Evolutionary conservation across 2,329 filamentous ascomycete genomes (phyloP).

Genomic region (Arthroderma sp.): DNA sequence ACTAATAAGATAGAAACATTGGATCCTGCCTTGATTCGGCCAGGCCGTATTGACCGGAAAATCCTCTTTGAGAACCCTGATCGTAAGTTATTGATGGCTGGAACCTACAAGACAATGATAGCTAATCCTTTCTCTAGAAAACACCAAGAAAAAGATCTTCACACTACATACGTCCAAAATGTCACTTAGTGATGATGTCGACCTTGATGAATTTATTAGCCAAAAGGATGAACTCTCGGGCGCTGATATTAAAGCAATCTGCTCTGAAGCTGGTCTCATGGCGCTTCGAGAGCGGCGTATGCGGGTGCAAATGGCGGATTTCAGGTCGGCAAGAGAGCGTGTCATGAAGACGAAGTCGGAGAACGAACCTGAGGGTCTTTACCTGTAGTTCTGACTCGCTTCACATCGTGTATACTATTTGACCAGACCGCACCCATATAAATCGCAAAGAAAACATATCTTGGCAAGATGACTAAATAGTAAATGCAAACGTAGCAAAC

Average conservation of each 20-base stretch:
- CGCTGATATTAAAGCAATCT: constrained; percentile 98
- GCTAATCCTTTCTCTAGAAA: constrained; percentile 37
- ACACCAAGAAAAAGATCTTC: constrained; percentile 96
- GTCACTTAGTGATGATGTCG: constrained; percentile 91
- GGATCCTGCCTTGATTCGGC: constrained; percentile 88
- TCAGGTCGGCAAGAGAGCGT: constrained; percentile 78
- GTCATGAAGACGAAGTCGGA: constrained; percentile 98
- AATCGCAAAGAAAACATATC: too few relatives aligned
- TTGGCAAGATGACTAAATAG: too few relatives aligned
- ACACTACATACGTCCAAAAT: constrained; percentile 97
- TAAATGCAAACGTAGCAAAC: too few relatives aligned
- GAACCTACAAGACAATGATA: not conserved
- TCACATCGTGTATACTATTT: too few relatives aligned
- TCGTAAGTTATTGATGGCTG: constrained; percentile 35
- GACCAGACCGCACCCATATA: too few relatives aligned
- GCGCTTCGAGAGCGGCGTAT: constrained; percentile 89
- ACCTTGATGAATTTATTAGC: constrained; percentile 93
- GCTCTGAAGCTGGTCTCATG: constrained; percentile 90
- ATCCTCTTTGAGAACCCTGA: constrained; percentile 68
- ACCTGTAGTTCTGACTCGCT: constrained; percentile 54
- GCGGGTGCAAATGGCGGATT: constrained; percentile 98
- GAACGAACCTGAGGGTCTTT: constrained; percentile 94
- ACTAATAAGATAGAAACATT: constrained; percentile 99
- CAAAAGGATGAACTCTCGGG: constrained; percentile 97
- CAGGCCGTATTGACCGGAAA: constrained; percentile 96